Base-by-base conservation (phyloP, 768 basidiomycete species). In the Tylopilus vinaceipallidus region DNA sequence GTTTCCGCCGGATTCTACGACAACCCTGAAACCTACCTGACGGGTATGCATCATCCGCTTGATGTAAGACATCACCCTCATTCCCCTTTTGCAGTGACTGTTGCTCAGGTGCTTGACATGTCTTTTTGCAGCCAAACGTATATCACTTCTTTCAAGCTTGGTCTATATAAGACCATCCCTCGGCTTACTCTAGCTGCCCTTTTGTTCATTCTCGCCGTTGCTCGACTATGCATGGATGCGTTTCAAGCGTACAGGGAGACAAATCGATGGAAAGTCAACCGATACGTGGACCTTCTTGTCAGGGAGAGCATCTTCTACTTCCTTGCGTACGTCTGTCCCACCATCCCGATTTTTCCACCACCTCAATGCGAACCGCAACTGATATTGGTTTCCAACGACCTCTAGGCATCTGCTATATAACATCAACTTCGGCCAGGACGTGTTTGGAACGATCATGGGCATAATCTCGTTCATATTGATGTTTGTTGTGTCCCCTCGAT, bases 281-380 rank as follows among this genome's bases (percentile, higher is more conserved):
- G 22, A 35, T 63, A 53, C 13, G 13, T 62, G 34, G 19, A 44
- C 10, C 49, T 58, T 13, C 40, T 62, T 30, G 39, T 42, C 19
- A 52, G 8, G 13, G 49, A 63, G 10, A 59, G 61, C 0, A 4
- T 55, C 3, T 2, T 62, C 12, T 62, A 62, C 42, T 63, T 62
- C 23, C 0, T 50, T 9, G 45, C 19, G 61, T 62, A 53, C 37
- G 61, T 62, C 17, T 16, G 0, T 32, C 13, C 3, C 30, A 22
- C 19, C 6, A 3, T 17, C 13, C 22, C 17, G 2, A 16, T 4
- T 11, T n/a, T 19, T 11, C 17, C 1, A 5, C 14, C 3, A 17
- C 30, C 2, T 19, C 11, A 27, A 29, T 11, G 12, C 2, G 4
- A 49, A 36, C 16, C 39, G n/a, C 7, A 26, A 41, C 37, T 39